Conservation (phyloP, 1,284 basidiomycete genomes). For the Chalciporus sp. region DNA sequence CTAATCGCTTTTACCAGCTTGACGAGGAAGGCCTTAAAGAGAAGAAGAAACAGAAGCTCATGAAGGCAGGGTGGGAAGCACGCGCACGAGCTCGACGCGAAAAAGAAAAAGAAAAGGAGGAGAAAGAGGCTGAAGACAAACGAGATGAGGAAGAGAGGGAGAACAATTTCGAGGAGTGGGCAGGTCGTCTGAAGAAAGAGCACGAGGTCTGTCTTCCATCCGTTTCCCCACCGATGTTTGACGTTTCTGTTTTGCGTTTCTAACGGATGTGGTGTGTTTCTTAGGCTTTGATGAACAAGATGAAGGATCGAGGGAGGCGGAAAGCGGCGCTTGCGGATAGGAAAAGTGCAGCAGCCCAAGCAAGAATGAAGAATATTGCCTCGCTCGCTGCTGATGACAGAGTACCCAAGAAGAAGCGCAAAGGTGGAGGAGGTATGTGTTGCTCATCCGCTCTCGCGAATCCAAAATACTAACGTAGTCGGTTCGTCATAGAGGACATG, state of each 20-base stretch:
- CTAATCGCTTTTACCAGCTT: conserved; percentile 52
- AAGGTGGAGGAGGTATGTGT: conserved; percentile 69
- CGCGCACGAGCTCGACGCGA: conserved; percentile 85
- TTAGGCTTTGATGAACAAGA: conserved; percentile 78
- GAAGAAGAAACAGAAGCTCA: conserved; percentile 89
- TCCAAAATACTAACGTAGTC: conserved; percentile 2
- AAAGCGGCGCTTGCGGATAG: conserved; percentile 87
- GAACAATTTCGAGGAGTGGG: conserved; percentile 73
- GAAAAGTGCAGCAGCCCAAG: conserved; percentile 95
- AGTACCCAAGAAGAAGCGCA: conserved; percentile 78
- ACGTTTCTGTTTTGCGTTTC: neutral
- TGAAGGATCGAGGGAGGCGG: conserved; percentile 83
- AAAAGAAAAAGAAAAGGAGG: conserved; percentile 83
- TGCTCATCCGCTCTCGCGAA: neutral
- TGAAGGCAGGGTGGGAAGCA: conserved; percentile 96
- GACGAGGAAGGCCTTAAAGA: conserved; percentile 94
- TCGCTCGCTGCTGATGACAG: conserved; percentile 86
- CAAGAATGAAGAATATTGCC: conserved; percentile 97
- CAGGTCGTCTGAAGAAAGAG: conserved; percentile 67
- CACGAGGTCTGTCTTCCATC: conserved; percentile 62
- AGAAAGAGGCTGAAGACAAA: conserved; percentile 72
- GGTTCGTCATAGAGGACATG: conserved; percentile 70
- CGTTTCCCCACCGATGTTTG: neutral
- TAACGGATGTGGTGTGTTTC: neutral
- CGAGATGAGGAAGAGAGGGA: conserved; percentile 82